Evolutionary conservation across 306 rosid species (phyloP).

Genomic region (Luffa acutangula): DNA sequence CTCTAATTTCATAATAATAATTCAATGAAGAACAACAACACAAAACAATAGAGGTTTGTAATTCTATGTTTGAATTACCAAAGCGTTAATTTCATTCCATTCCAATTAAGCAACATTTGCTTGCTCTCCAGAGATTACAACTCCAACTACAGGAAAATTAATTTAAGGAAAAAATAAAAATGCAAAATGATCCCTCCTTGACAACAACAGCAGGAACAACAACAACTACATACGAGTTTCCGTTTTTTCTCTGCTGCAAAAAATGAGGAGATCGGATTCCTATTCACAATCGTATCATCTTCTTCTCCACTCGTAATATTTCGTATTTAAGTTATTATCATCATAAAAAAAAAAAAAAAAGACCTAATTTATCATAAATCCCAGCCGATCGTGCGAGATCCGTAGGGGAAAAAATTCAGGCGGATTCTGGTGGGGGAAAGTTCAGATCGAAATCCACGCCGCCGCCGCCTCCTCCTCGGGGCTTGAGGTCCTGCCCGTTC

Average conservation of each 20-base stretch:
- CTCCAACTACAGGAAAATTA: background rate
- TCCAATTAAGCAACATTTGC: background rate
- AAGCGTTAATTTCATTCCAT: background rate
- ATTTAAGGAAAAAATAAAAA: too few relatives aligned
- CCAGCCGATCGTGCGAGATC: background rate
- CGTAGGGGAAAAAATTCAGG: conserved; percentile 16
- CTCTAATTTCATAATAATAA: too few relatives aligned
- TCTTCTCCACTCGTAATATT: background rate
- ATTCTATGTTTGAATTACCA: too few relatives aligned
- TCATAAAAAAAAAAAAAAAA: background rate
- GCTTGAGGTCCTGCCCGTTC: conserved; percentile 14
- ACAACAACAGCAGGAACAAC: conserved; percentile 12
- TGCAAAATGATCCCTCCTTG: conserved; percentile 10
- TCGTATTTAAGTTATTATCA: background rate
- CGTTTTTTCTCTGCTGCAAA: conserved; percentile 19
- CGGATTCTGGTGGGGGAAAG: conserved; percentile 30
- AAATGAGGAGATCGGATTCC: conserved; percentile 17
- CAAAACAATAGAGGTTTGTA: too few relatives aligned
- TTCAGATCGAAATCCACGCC: conserved; percentile 29
- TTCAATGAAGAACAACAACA: too few relatives aligned
- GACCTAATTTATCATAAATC: background rate
- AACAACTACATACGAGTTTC: background rate
- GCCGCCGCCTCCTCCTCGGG: conserved; percentile 7
- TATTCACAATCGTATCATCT: conserved; percentile 18
- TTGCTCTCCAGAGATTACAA: conserved; percentile 10